Percentiles rank a stretch among this genome's conserved stretches.
These are phyloP conservation scores for Polyporus tsugae DNA, from an alignment of 1,284 basidiomycete species.

Conservation along the genomic window DNA sequence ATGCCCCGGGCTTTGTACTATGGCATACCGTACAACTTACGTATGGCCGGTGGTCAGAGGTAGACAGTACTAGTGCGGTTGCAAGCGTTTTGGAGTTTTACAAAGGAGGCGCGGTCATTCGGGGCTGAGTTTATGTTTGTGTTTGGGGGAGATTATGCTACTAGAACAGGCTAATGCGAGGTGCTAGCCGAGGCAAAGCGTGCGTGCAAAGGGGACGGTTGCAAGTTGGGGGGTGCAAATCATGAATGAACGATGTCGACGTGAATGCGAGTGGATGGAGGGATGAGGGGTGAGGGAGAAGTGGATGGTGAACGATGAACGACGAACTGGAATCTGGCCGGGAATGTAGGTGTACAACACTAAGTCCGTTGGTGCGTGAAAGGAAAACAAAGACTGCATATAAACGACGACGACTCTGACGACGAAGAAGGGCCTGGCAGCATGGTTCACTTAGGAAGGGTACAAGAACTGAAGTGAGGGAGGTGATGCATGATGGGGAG, in stretches of 20 bases:
- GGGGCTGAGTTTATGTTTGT: conserved; percentile 10
- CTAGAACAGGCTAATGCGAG: conserved; percentile 3
- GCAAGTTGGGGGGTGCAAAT: not conserved
- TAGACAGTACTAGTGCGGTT: not conserved
- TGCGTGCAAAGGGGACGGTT: not conserved
- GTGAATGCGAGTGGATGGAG: conserved; percentile 11
- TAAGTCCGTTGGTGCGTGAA: conserved; percentile 22
- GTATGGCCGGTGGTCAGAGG: too few species aligned
- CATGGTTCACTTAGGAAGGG: not conserved
- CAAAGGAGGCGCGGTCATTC: conserved; percentile 22
- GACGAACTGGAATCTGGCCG: not conserved
- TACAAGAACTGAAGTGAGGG: conserved; percentile 10
- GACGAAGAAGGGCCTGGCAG: not conserved
- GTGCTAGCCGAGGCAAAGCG: conserved; percentile 12
- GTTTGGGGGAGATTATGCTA: not conserved
- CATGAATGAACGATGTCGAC: not conserved
- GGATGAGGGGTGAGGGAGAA: not conserved
- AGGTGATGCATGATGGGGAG: conserved; percentile 20
- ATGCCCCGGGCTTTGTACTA: not conserved
- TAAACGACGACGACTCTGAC: not conserved
- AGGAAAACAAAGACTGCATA: conserved; percentile 13
- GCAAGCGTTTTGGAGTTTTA: not conserved
- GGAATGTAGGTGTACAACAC: conserved; percentile 28
- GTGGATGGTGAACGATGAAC: not conserved
- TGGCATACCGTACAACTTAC: too few species aligned